A percentile compares a stretch with the other conserved stretches of the same genome.
Conservation (phyloP, 2,329 filamentous ascomycete species). For the Cordyceps cicadae region DNA sequence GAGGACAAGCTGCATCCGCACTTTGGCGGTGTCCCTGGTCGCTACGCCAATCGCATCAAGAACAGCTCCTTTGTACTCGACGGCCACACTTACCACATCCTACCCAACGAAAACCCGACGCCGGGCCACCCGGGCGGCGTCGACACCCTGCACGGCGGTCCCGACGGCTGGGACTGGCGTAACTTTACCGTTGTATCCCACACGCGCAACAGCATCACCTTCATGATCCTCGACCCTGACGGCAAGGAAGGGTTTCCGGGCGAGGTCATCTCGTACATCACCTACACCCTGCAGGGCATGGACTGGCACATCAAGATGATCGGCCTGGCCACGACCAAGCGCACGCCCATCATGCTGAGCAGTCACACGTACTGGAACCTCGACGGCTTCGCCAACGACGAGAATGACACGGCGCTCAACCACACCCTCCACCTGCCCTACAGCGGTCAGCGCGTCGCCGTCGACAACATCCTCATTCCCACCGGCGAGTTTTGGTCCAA, state of each 20-base stretch:
- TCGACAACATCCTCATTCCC: slow-evolving; percentile 65
- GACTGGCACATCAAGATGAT: slow-evolving; percentile 68
- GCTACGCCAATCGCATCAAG: slow-evolving; percentile 75
- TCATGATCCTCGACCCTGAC: slow-evolving; percentile 63
- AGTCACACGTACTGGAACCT: slow-evolving; percentile 74
- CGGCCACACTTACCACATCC: slow-evolving; percentile 49
- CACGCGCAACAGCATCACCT: slow-evolving; percentile 61
- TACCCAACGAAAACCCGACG: slow-evolving; percentile 56
- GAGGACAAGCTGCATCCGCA: slow-evolving; percentile 59
- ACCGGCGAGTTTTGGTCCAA: slow-evolving; percentile 70
- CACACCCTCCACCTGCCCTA: slow-evolving; percentile 68
- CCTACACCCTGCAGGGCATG: slow-evolving; percentile 59
- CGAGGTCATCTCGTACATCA: slow-evolving; percentile 65
- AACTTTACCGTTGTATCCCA: slow-evolving; percentile 71
- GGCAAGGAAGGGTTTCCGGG: slow-evolving; percentile 72
- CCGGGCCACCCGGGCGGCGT: slow-evolving; percentile 41
- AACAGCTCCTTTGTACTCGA: slow-evolving; percentile 66
- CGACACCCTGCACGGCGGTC: slow-evolving; percentile 61
- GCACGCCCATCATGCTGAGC: slow-evolving; percentile 76
- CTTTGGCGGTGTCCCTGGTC: slow-evolving; percentile 64
- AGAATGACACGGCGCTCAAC: slow-evolving; percentile 57
- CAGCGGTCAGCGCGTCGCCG: slow-evolving; percentile 58
- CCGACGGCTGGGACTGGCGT: slow-evolving; percentile 66
- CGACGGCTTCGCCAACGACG: slow-evolving; percentile 67
- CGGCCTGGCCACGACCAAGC: slow-evolving; percentile 61